These are phyloP conservation scores for Boletus coccyginus DNA, from an alignment of 768 basidiomycete species.

Conservation along the genomic window DNA sequence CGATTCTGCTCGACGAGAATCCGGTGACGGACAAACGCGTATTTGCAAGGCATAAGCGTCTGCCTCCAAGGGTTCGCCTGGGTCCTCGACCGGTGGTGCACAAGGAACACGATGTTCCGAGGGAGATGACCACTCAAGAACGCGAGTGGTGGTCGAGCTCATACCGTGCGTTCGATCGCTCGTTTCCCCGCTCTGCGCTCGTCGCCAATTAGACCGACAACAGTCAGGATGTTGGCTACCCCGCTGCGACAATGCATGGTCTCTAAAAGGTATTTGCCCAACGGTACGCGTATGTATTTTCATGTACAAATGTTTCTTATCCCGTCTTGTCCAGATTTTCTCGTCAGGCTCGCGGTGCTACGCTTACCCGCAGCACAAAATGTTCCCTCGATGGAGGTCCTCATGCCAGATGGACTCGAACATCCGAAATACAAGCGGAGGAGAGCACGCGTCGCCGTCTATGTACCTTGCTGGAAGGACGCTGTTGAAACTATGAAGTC, in stretches of 20 bases:
- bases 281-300: slow-evolving; percentile 40
- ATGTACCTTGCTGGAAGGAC: slow-evolving; percentile 61
- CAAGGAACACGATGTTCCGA: slow-evolving; percentile 36
- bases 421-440: slow-evolving; percentile 58
- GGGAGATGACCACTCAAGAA: slow-evolving; percentile 64
- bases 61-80: slow-evolving; percentile 47
- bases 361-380: slow-evolving; percentile 36
- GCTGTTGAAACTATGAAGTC: slow-evolving; percentile 38
- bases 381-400: slow-evolving; percentile 25
- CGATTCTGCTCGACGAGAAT: slow-evolving; percentile 63
- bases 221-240: slow-evolving; percentile 71
- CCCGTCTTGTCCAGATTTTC: slow-evolving; percentile 47
- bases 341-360: slow-evolving; percentile 57
- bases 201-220: background rate
- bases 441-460: slow-evolving; percentile 43
- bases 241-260: slow-evolving; percentile 57
- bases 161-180: slow-evolving; percentile 50
- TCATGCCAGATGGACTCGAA: slow-evolving; percentile 62
- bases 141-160: slow-evolving; percentile 70
- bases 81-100: slow-evolving; percentile 23
- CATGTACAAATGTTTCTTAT: background rate
- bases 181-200: background rate
- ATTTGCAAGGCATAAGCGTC: slow-evolving; percentile 56
- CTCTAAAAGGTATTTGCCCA: slow-evolving; percentile 52
- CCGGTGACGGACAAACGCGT: slow-evolving; percentile 49